These are phyloP conservation scores for Vanderwaltozyma tropicalis DNA, from an alignment of 805 yeast species.

Conservation along the genomic window DNA sequence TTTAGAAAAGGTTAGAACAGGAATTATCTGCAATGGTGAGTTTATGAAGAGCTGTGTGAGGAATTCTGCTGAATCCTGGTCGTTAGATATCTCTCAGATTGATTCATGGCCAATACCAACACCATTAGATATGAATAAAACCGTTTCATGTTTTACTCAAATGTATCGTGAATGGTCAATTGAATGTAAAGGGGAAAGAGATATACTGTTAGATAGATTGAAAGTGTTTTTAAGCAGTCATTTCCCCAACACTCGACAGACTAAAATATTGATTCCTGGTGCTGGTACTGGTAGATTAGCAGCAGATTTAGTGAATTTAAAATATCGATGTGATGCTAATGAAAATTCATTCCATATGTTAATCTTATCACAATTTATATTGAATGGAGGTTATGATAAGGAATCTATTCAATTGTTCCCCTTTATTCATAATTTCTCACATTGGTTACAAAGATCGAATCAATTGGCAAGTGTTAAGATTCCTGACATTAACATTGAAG, in stretches of 20 bases:
- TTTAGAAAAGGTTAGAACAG: slow-evolving; percentile 28
- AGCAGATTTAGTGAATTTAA: slow-evolving; percentile 39
- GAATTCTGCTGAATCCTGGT: not conserved
- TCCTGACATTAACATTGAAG: slow-evolving; percentile 36
- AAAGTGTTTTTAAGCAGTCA: slow-evolving; percentile 4
- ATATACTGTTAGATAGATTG: slow-evolving; percentile 16
- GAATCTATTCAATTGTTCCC: slow-evolving; percentile 38
- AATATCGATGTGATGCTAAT: slow-evolving; percentile 48
- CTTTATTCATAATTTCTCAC: slow-evolving; percentile 39
- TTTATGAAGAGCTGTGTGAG: slow-evolving; percentile 3
- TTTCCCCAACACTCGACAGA: slow-evolving; percentile 30
- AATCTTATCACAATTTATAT: slow-evolving; percentile 39
- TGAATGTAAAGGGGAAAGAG: slow-evolving; percentile 38
- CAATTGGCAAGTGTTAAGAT: slow-evolving; percentile 38
- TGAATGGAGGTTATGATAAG: slow-evolving; percentile 34
- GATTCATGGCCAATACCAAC: not conserved
- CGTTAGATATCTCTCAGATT: not conserved
- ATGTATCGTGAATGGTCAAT: slow-evolving; percentile 45
- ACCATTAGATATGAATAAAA: slow-evolving; percentile 34
- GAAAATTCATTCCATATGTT: slow-evolving; percentile 54
- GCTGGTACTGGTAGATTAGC: slow-evolving; percentile 49
- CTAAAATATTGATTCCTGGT: slow-evolving; percentile 44
- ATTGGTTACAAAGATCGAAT: slow-evolving; percentile 32
- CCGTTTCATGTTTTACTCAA: slow-evolving; percentile 43
- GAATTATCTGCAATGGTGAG: slow-evolving; percentile 10